These are phyloP conservation scores for Byssochlamys sp. DNA, from an alignment of 2,329 filamentous ascomycete genomes.

Conservation along the genomic window DNA sequence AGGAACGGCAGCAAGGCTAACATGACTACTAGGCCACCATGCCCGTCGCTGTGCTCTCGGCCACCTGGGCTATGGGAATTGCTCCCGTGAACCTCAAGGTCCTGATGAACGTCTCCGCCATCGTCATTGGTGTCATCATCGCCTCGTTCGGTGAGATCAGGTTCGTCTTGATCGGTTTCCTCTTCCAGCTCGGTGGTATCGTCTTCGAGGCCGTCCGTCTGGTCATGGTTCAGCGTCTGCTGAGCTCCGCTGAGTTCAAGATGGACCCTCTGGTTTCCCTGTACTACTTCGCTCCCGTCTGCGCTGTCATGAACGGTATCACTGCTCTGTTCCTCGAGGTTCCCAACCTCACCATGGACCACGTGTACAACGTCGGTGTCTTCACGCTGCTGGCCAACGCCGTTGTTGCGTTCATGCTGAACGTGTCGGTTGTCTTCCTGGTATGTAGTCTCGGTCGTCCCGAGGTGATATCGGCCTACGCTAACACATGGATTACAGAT, in stretches of 20 bases:
- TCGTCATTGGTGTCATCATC: slow-evolving; percentile 88
- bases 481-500: slow-evolving; percentile 47
- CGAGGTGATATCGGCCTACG: background rate
- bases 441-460: slow-evolving; percentile 42
- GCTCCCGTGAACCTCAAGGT: slow-evolving; percentile 75
- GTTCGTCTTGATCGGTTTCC: slow-evolving; percentile 58
- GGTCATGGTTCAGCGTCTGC: slow-evolving; percentile 75
- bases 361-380: slow-evolving; percentile 58
- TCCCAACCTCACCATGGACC: slow-evolving; percentile 53
- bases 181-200: slow-evolving; percentile 65
- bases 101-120: slow-evolving; percentile 85
- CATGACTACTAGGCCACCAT: slow-evolving; percentile 64
- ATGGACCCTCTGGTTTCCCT: slow-evolving; percentile 83
- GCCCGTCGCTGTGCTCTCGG: slow-evolving; percentile 81
- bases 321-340: slow-evolving; percentile 63
- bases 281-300: slow-evolving; percentile 83
- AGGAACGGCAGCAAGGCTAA: slow-evolving; percentile 4
- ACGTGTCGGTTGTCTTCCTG: slow-evolving; percentile 76
- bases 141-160: slow-evolving; percentile 92
- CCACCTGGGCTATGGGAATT: slow-evolving; percentile 79
- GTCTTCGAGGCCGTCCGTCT: slow-evolving; percentile 71
- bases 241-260: slow-evolving; percentile 68
- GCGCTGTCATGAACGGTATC: slow-evolving; percentile 67
- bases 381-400: slow-evolving; percentile 62
- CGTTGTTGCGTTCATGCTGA: slow-evolving; percentile 67